Conservation (phyloP, 768 basidiomycete genomes). For the Mycena olivaceomarginata region DNA sequence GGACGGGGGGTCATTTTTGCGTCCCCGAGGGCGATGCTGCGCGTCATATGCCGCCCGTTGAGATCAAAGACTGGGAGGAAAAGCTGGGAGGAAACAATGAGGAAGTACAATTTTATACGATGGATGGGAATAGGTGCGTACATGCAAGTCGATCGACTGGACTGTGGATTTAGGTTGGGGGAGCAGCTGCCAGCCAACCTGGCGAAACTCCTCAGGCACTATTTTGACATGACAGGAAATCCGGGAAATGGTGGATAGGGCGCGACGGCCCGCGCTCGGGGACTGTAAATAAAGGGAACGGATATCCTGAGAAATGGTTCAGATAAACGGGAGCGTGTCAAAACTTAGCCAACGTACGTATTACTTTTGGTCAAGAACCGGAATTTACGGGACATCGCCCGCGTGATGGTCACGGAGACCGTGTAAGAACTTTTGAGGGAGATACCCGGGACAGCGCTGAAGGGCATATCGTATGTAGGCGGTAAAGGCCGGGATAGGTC, state of each 20-base stretch:
- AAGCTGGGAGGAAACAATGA: constrained; percentile 23
- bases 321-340: background rate
- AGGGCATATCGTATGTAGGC: constrained; percentile 64
- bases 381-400: constrained; percentile 60
- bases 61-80: constrained; percentile 36
- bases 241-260: constrained; percentile 67
- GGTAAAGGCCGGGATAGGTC: constrained; percentile 61
- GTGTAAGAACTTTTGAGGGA: constrained; percentile 67
- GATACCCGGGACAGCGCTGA: constrained; percentile 54
- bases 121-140: constrained; percentile 52
- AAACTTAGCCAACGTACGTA: constrained; percentile 56
- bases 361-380: constrained; percentile 68
- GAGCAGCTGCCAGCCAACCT: constrained; percentile 65
- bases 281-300: constrained; percentile 70
- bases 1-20: constrained; percentile 29
- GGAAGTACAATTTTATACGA: background rate
- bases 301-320: background rate
- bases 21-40: constrained; percentile 22
- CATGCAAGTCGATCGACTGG: constrained; percentile 69
- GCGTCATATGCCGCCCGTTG: constrained; percentile 11
- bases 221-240: constrained; percentile 78
- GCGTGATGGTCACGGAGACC: constrained; percentile 64
- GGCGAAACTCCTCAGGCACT: constrained; percentile 82
- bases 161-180: constrained; percentile 56
- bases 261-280: constrained; percentile 73